phyloP scores from a whole-genome alignment of 495 filamentous ascomycete genomes.

The Aspergillus asperescens region DNA sequence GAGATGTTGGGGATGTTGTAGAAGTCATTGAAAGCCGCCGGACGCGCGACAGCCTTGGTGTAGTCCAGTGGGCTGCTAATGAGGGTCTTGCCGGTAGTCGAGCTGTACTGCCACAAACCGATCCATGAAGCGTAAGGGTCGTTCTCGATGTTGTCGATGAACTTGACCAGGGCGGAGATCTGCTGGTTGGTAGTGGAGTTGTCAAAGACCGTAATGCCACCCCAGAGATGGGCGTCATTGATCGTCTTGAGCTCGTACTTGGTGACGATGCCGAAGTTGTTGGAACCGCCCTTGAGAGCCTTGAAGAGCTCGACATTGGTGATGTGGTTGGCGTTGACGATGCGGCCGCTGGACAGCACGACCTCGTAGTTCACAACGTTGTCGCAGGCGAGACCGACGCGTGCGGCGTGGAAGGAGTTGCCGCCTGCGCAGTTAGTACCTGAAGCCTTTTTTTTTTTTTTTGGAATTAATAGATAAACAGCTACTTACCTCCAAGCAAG shows the following conservation, averaged over 20 bases:
- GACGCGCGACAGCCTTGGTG: slow-evolving; percentile 16
- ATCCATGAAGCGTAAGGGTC: slow-evolving; percentile 20
- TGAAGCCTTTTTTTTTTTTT: too few relatives aligned
- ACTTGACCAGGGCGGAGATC: slow-evolving; percentile 14
- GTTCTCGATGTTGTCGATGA: slow-evolving; percentile 18
- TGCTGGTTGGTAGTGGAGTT: slow-evolving; percentile 11
- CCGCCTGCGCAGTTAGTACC: slow-evolving; percentile 31
- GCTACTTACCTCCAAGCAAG: slow-evolving; percentile 30
- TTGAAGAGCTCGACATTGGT: slow-evolving; percentile 44
- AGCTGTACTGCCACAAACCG: slow-evolving; percentile 19
- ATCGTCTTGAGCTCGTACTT: slow-evolving; percentile 39
- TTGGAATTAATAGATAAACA: neutral
- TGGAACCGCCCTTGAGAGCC: slow-evolving; percentile 50
- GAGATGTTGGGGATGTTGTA: slow-evolving; percentile 14
- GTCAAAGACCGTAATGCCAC: slow-evolving; percentile 25
- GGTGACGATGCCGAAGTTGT: slow-evolving; percentile 55
- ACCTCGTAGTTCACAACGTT: slow-evolving; percentile 46
- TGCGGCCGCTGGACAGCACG: slow-evolving; percentile 46
- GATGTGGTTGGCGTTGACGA: slow-evolving; percentile 42
- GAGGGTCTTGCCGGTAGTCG: slow-evolving; percentile 10
- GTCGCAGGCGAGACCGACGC: slow-evolving; percentile 44
- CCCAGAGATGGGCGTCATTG: slow-evolving; percentile 33
- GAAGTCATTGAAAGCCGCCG: slow-evolving; percentile 16
- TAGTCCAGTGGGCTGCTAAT: slow-evolving; percentile 18
- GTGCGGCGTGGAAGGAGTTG: slow-evolving; percentile 37